Base-by-base conservation (phyloP, 2,329 filamentous ascomycete genomes). In the Berkeleyomyces rouxiae region DNA sequence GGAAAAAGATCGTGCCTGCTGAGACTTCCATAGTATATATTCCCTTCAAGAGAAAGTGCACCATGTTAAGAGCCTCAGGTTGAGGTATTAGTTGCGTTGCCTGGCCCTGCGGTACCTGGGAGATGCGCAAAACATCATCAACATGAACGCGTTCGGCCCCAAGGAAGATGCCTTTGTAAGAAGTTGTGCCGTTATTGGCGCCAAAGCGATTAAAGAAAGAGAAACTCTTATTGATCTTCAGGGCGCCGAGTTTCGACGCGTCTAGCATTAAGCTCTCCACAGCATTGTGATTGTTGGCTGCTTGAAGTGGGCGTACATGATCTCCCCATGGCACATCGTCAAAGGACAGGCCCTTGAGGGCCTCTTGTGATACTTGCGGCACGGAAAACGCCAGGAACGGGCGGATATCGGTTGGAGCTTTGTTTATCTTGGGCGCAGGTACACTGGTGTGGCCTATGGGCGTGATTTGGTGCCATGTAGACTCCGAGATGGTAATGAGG, bases 311-410 rank as follows among this genome's bases (percentile, higher is more conserved):
- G 10, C 66, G 63, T 6, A 71, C 65, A 3, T 75, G 66, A 2
- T 66, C 66, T 5, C 74, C 70, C 78, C 78, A 80, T 7, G 72
- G 68, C 10, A 79, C 69, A 3, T 74, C 70, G 10, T 76, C 73
- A 66, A 77, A 76, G 0, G 70, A 65, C 57, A 73, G 72, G 16
- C 73, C 72, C 62, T 72, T 72, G 4, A 78, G 67, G 3, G 75
- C 72, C 0, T 72, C 67, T 7, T 76, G 67, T 9, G 69, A 68
- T 7, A 79, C 73, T 1, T 71, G 70, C 0, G 78, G 78, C 0
- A 80, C 77, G 9, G 75, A 79, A 63, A 79, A 80, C 9, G 78
- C 77, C 46, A 79, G 72, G 66, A 79, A 80, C 1, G 78, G 78
- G 2, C 78, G 74, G 67, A 79, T 72, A 16, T 78, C 75, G 3